Evolutionary conservation across 2,329 filamentous ascomycete genomes (phyloP), one percentile per base, ranked within the genome.

Genomic region (Periconia digitata): DNA sequence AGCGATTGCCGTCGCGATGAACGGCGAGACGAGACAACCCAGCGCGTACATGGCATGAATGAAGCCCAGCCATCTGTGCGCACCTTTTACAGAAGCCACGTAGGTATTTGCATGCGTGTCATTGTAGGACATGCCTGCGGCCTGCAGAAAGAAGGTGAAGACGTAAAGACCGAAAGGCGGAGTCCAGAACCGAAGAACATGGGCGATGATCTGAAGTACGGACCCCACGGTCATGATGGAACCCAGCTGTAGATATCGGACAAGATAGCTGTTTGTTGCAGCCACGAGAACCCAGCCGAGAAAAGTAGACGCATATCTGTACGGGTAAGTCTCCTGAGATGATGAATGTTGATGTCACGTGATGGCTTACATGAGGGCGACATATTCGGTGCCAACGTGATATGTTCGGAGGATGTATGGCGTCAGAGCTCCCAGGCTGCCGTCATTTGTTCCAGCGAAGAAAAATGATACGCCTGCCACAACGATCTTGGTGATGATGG

Each of bases 91-190:
- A 0, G 75, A 72, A 0, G 79, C 75, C 0, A 85, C 82, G 48
- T 82, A 86, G 0, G 82, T 81, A 48, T 87, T 86, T 1, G 79
- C 78, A 18, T 85, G 81, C 0, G 83, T 79, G 53, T 87, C 85
- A 50, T 86, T 82, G 47, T 80, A 85, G 0, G 80, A 84, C 61
- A 85, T 82, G 0, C 84, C 84, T 0, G 85, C 58, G 8, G 78
- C 79, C 1, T 79, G 77, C 7, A 86, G 51, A 64, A 80, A 81
- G 60, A 86, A 87, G 0, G 80, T 82, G 2, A 79, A 60, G 0
- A 76, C 77, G 47, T 81, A 86, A 0, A 86, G 67, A 0, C 74
- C 72, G 41, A 86, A 84, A 0, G 81, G 80, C 0, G 83, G 77
- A 1, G 71, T 69, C 81, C 81, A 85, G 6, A 75, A 72, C 0